Conservation (phyloP, 805 yeast genomes). For the Cyberlindnera xylosilytica region DNA sequence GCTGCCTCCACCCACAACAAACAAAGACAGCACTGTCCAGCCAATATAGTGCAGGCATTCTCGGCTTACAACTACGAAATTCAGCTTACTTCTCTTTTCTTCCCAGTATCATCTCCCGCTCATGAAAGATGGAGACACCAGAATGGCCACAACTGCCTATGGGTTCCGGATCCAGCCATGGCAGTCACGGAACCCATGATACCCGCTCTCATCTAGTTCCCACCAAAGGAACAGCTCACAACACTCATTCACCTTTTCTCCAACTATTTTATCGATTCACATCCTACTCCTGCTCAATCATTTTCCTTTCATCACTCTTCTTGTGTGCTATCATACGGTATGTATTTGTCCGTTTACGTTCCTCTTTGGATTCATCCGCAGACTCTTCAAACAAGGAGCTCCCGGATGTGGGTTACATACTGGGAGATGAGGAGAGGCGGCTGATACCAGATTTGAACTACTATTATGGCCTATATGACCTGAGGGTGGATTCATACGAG, state of each 20-base stretch:
- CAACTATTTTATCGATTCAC: slow-evolving; percentile 11
- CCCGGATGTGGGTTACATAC: neutral
- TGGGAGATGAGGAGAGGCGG: slow-evolving; percentile 29
- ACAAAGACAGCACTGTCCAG: too few relatives aligned
- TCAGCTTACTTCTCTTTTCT: too few relatives aligned
- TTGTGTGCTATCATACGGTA: slow-evolving; percentile 14
- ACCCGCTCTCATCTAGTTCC: slow-evolving; percentile 13
- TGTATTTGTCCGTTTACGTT: too few relatives aligned
- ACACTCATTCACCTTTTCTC: neutral
- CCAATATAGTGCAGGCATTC: too few relatives aligned
- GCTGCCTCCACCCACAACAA: too few relatives aligned
- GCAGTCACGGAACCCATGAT: slow-evolving; percentile 1
- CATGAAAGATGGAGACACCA: too few relatives aligned
- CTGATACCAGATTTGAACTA: slow-evolving; percentile 58
- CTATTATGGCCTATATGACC: slow-evolving; percentile 60
- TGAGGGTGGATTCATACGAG: slow-evolving; percentile 55
- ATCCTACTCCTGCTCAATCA: slow-evolving; percentile 13
- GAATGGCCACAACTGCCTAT: too few relatives aligned
- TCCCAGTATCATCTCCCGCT: too few relatives aligned
- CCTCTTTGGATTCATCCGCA: neutral
- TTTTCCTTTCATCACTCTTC: slow-evolving; percentile 17
- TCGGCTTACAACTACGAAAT: too few relatives aligned
- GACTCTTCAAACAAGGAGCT: neutral
- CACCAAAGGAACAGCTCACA: neutral
- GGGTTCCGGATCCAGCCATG: too few relatives aligned